These are phyloP conservation scores for Aspergillus sp. DNA, from an alignment of 2,329 filamentous ascomycete species.

Conservation along the genomic window DNA sequence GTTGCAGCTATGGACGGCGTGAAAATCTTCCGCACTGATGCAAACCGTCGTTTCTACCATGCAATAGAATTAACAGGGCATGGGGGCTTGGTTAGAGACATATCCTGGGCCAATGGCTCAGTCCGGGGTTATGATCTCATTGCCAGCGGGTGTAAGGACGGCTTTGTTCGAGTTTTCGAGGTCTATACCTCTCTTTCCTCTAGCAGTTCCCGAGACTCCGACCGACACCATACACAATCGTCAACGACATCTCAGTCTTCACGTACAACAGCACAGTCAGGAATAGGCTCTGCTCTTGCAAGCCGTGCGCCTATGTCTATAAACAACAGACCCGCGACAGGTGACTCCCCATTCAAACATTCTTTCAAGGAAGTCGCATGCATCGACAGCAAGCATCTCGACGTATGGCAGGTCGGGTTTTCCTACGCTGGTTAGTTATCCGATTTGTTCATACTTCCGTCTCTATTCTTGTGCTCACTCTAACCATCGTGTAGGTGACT, in stretches of 20 bases:
- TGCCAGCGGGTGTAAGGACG: conserved; percentile 91
- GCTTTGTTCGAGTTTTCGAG: conserved; percentile 84
- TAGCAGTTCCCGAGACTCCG: conserved; percentile 27
- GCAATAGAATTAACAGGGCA: conserved; percentile 75
- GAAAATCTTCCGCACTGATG: conserved; percentile 75
- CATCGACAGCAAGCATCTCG: conserved; percentile 45
- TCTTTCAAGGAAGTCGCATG: conserved; percentile 43
- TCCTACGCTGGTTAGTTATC: conserved; percentile 41
- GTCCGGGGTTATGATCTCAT: conserved; percentile 87
- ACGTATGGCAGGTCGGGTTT: conserved; percentile 48
- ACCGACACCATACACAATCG: conserved; percentile 28
- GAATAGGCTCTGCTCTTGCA: conserved; percentile 44
- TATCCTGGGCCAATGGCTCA: conserved; percentile 90
- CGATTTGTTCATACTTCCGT: not conserved
- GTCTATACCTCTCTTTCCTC: conserved; percentile 38
- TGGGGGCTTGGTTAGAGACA: conserved; percentile 75
- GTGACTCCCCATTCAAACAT: conserved; percentile 43
- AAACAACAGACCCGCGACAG: conserved; percentile 32
- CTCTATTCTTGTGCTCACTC: not conserved
- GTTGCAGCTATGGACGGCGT: conserved; percentile 84
- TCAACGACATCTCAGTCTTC: conserved; percentile 28
- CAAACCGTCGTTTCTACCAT: conserved; percentile 77
- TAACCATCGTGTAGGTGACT: conserved; percentile 36
- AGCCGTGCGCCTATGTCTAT: conserved; percentile 32
- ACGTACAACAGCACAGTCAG: conserved; percentile 39